Evolutionary conservation across 2,329 filamentous ascomycete species (phyloP), one percentile per base, ranked within the genome.

Genomic region (Ophiocordyceps camponoti-saundersi): DNA sequence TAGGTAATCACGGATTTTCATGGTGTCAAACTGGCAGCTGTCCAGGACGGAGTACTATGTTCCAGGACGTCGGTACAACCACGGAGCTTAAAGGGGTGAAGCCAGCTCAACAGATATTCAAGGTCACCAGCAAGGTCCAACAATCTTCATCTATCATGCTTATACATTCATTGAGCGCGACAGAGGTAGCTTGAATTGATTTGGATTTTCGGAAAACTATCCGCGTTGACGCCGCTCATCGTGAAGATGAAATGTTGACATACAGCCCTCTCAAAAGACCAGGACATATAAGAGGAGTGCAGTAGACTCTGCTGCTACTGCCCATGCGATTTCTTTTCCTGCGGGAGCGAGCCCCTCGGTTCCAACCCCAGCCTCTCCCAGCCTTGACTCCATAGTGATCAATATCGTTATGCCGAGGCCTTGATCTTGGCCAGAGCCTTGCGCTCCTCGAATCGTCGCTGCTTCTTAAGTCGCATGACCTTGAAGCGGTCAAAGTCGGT

Each of bases 401-500:
- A 55, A 56, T 46, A 53, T 54, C 62, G 66, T 72, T 84, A 86
- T 68, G 84, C 82, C 61, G 82, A 73, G 61, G 84, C 82, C 76
- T 84, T 85, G 72, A 94, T 75, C 80, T 95, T 94, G 67, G 88
- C 86, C 66, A 93, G 77, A 63, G 86, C 82, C 84, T 95, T 96
- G 74, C 84, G 84, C 72, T 95, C 83, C 79, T 95, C 89, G 75
- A 93, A 96, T 68, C 89, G 85, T 69, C 89, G 86, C 83, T 95
- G 89, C 82, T 98, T 98, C 84, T 90, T 93, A 73, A 96, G 78
- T 72, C 90, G 83, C 80, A 96, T 78, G 63, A 96, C 92, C 85
- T 98, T 95, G 87, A 96, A 98, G 70, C 92, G 84, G 78, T 98
- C 92, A 67, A 98, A 98, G 79, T 98, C 92, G 72, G 82, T 93